Base-by-base conservation (phyloP, 257 asterid genomes). In the Gentiana dahurica region DNA sequence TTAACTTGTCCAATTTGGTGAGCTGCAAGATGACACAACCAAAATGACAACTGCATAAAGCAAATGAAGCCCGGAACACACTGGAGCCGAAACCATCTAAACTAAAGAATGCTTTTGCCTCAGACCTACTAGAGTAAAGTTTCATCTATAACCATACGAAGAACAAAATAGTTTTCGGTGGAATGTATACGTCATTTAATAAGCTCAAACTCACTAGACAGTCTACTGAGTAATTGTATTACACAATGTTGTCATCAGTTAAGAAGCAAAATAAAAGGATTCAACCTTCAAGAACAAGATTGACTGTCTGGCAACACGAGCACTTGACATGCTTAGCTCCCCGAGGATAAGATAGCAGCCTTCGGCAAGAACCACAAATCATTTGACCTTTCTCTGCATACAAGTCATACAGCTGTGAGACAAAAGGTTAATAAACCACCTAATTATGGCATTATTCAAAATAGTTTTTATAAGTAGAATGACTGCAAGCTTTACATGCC, bases 331-430 rank as follows among this genome's bases (percentile, higher is more conserved):
- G 74, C 65, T 85, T 87, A 53, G 81, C 68, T 46, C 95, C 98
- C 54, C 78, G 84, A 4, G 92, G 93, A 72, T 91, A 91, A 70
- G 80, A 53, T 62, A 86, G 81, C 59, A 91, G 72, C 62, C 73
- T 72, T 37, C 78, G 86, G 83, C 97, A 87, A 58, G 81, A 73
- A 68, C 98, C 94, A 81, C 97, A 91, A 52, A 87, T 89, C 68
- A 91, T 80, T 75, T 91, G 96, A 54, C 82, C 89, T 66, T 69
- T 77, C 49, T 77, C 98, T 87, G 87, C 75, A 72, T 53, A 66
- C 65, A 58, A 34, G 60, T n/a, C 52, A 53, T 11, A 36, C 55
- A 36, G 39, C 34, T 9, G 32, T 2, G 44, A 54, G 47, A 12
- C 33, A 15, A 59, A 8, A 13, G 6, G 34, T 61, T 56, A 13